Percentiles rank a stretch among this genome's conserved stretches.
Evolutionary conservation across 768 basidiomycete genomes (phyloP).

Genomic region (Leccinum pellstonianum): DNA sequence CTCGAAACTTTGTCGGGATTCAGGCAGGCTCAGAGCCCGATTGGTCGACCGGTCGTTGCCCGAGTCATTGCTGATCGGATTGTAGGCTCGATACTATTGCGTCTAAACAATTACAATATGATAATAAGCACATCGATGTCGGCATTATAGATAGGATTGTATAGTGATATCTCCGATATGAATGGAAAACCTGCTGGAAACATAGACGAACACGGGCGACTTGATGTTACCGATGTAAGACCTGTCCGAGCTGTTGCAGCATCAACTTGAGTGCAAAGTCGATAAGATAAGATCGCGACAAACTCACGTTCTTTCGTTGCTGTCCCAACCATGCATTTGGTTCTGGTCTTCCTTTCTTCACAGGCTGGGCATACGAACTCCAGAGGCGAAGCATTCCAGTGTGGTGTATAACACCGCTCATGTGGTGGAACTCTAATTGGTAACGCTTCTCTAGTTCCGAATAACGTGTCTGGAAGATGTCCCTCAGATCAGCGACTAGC

Average conservation of each 20-base stretch:
- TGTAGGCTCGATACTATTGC: neutral
- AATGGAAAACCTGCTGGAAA: constrained; percentile 3
- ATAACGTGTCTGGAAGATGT: constrained; percentile 41
- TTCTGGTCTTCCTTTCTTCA: constrained; percentile 43
- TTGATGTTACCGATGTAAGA: constrained; percentile 23
- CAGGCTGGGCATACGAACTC: constrained; percentile 53
- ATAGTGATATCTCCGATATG: constrained; percentile 14
- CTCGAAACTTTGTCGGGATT: neutral
- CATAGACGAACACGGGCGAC: neutral
- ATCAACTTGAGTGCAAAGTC: neutral
- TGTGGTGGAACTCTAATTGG: constrained; percentile 74
- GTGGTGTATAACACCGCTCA: constrained; percentile 73
- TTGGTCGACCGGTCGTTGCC: neutral
- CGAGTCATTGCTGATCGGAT: neutral
- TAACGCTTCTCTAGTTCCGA: constrained; percentile 60
- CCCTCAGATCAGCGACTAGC: constrained; percentile 2
- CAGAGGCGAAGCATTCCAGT: constrained; percentile 64
- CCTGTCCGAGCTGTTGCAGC: constrained; percentile 29
- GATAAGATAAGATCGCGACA: neutral
- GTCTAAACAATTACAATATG: constrained; percentile 1
- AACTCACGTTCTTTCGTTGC: constrained; percentile 52
- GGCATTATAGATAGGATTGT: constrained; percentile 11
- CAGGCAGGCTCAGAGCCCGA: neutral
- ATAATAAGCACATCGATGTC: constrained; percentile 9
- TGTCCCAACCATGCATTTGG: constrained; percentile 70